phyloP scores from a whole-genome alignment of 192 early-diverging fungal genomes.

The Backusella macrospora region DNA sequence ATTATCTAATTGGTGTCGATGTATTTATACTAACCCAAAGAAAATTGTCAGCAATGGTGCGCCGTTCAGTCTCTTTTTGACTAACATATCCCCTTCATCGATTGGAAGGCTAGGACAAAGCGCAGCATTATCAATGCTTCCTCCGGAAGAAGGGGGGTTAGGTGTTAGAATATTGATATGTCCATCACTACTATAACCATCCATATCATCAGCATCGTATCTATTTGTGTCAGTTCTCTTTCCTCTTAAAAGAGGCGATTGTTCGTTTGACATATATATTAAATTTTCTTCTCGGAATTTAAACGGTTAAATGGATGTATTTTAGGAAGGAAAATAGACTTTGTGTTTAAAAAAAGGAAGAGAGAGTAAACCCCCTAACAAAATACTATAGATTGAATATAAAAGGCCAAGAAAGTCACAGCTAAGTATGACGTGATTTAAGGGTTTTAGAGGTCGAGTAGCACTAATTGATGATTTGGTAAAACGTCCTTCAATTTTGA shows the following conservation, averaged over 20 bases:
- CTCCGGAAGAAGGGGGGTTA: neutral
- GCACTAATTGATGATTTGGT: too few species aligned
- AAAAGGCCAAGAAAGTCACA: too few species aligned
- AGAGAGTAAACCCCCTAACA: too few species aligned
- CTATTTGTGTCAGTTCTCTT: neutral
- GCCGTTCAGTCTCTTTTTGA: constrained; percentile 23
- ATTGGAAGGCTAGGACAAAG: neutral
- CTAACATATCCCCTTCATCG: constrained; percentile 8
- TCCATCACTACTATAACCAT: neutral
- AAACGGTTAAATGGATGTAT: neutral
- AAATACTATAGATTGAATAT: too few species aligned
- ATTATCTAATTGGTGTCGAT: neutral
- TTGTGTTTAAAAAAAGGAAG: too few species aligned
- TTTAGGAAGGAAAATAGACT: neutral
- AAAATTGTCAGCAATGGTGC: constrained; percentile 19
- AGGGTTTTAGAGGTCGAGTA: too few species aligned
- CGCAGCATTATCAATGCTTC: neutral
- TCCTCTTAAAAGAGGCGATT: constrained; percentile 6
- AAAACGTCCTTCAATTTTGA: too few species aligned
- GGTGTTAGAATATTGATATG: constrained; percentile 2
- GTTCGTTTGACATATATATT: neutral
- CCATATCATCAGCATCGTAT: neutral
- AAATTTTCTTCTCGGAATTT: neutral
- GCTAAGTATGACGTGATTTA: too few species aligned
- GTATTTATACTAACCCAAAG: constrained; percentile 13